These are phyloP conservation scores for Apophysomyces trapeziformis DNA, from an alignment of 371 early-diverging fungal species.

Conservation along the genomic window DNA sequence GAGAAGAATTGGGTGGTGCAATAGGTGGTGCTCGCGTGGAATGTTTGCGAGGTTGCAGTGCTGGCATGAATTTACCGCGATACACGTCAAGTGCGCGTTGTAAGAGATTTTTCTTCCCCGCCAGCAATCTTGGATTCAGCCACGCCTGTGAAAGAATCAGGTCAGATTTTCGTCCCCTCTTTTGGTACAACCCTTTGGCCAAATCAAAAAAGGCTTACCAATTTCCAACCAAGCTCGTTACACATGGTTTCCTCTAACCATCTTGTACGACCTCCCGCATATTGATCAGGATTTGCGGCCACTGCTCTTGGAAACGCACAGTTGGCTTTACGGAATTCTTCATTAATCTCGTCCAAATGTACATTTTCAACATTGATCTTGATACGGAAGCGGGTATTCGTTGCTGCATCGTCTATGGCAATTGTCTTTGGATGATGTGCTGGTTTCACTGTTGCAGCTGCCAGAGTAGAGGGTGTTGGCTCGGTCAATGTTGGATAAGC, in stretches of 20 bases:
- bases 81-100: conserved; percentile 52
- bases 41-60: conserved; percentile 39
- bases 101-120: conserved; percentile 47
- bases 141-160: conserved; percentile 33
- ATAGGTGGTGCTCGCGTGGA: conserved; percentile 31
- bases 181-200: neutral
- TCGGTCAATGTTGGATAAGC: conserved; percentile 16
- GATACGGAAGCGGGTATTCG: conserved; percentile 39
- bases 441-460: conserved; percentile 37
- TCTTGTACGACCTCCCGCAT: conserved; percentile 33
- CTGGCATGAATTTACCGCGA: conserved; percentile 46
- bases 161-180: neutral
- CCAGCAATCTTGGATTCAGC: conserved; percentile 46
- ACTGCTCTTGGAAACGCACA: conserved; percentile 45
- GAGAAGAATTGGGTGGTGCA: conserved; percentile 16
- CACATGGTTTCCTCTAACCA: conserved; percentile 42
- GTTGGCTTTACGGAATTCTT: conserved; percentile 42
- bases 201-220: conserved; percentile 23
- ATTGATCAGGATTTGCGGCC: conserved; percentile 26
- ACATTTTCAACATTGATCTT: conserved; percentile 47
- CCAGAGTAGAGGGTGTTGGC: conserved; percentile 13
- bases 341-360: conserved; percentile 41
- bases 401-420: conserved; percentile 37
- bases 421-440: conserved; percentile 50
- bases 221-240: conserved; percentile 53